Evolutionary conservation across 345 rosid genomes (phyloP), one percentile per base, ranked within the genome.

Genomic region (Streptanthus diversifolius): DNA sequence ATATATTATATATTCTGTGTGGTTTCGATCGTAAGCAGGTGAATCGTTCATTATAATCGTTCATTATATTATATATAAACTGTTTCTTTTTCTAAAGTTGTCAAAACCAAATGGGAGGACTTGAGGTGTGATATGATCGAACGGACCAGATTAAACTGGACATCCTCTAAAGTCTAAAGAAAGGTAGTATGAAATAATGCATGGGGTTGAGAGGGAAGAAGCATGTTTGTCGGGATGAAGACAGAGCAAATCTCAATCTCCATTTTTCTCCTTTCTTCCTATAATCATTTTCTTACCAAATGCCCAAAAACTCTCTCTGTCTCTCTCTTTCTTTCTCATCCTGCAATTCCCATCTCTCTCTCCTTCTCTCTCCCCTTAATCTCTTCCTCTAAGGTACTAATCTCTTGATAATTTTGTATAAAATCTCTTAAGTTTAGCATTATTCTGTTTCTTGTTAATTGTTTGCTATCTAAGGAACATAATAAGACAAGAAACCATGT

Each of bases 141-240:
- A 63, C 56, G 70, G 56, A 14, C 29, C 9, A 52, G 0, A 54
- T 43, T 63, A 63, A 72, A 53, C 55, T 0, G 0, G 4, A 63
- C 36, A 62, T 52, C 27, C 29, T n/a, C n/a, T n/a, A n/a, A n/a
- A n/a, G n/a, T 21, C 29, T 13, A 27, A 17, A 35, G 14, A 17
- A 73, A 15, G 39, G 53, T 18, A 22, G 53, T 18, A 22, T 51
- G 13, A 73, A 65, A 32, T 7, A 7, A 14, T 74, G 72, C 72
- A 48, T 37, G 70, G 25, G 7, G 25, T 5, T 15, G 60, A 67
- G 54, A 47, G n/a, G 30, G 78, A 75, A 43, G 47, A 75, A 73
- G 73, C 79, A 40, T 75, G 63, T 75, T 75, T 68, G 63, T 75
- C 73, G 79, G 79, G 12, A 75, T 15, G 73, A 60, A 75, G 79